phyloP scores from a whole-genome alignment of 2,329 filamentous ascomycete species.

The Triangularia verruculosa region DNA sequence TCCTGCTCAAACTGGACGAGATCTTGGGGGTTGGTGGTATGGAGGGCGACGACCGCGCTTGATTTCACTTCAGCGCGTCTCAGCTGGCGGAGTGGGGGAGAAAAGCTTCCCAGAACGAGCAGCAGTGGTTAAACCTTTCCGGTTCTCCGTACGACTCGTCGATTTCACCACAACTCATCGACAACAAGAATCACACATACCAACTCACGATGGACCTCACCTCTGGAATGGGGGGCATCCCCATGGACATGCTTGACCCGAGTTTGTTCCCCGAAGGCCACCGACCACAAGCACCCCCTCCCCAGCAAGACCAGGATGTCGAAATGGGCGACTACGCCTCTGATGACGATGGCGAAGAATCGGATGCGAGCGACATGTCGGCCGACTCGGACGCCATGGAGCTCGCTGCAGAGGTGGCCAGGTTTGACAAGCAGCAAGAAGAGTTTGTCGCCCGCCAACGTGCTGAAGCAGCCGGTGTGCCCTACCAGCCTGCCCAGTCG shows the following conservation, averaged over 20 bases:
- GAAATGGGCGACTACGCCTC: constrained; percentile 2
- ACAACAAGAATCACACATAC: background rate
- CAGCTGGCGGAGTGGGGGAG: too few relatives aligned
- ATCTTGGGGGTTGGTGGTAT: background rate
- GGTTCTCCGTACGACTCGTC: background rate
- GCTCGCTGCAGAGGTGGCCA: constrained; percentile 38
- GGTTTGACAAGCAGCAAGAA: constrained; percentile 37
- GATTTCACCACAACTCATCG: background rate
- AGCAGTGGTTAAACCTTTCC: background rate
- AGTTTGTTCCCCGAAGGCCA: constrained; percentile 11
- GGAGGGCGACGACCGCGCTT: background rate
- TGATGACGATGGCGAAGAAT: constrained; percentile 24
- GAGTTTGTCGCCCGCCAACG: constrained; percentile 35
- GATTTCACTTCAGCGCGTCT: too few relatives aligned
- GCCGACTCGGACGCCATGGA: constrained; percentile 43
- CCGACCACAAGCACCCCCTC: background rate
- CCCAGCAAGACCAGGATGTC: background rate
- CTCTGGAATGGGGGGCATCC: background rate
- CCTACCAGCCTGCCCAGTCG: constrained; percentile 14
- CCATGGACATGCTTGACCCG: constrained; percentile 19
- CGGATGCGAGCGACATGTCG: constrained; percentile 31
- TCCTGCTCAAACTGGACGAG: background rate
- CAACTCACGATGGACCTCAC: background rate
- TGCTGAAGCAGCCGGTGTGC: constrained; percentile 19
- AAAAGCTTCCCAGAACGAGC: background rate